These are phyloP conservation scores for Dryas integrifolia DNA, from an alignment of 331 rosid genomes.

Conservation along the genomic window DNA sequence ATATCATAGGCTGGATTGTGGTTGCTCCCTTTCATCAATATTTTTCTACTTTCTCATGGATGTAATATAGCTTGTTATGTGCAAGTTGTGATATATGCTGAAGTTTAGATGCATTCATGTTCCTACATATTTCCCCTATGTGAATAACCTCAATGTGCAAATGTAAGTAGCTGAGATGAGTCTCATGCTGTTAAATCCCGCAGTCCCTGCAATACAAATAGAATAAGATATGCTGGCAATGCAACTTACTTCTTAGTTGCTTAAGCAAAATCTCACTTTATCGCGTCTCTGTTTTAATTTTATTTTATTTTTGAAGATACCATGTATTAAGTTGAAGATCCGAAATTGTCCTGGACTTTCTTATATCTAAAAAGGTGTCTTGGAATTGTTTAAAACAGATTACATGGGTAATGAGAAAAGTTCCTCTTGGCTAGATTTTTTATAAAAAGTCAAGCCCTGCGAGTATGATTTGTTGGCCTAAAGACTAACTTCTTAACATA, in stretches of 20 bases:
- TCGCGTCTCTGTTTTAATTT: neutral
- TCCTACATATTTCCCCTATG: too few species aligned
- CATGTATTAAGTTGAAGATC: neutral
- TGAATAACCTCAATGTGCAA: too few species aligned
- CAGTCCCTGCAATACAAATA: neutral
- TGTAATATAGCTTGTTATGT: neutral
- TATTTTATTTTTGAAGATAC: too few species aligned
- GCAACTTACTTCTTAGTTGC: slow-evolving; percentile 1
- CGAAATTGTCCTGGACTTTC: neutral
- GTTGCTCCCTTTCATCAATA: too few species aligned
- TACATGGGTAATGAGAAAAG: neutral
- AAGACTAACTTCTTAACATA: neutral
- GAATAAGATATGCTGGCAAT: neutral
- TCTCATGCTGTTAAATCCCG: neutral
- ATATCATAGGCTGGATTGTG: too few species aligned
- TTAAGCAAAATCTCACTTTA: neutral
- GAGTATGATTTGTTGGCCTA: neutral
- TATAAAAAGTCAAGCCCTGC: neutral
- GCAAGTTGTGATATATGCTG: neutral
- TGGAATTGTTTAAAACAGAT: neutral
- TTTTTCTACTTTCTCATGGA: too few species aligned
- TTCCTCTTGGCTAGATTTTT: neutral
- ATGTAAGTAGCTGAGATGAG: too few species aligned
- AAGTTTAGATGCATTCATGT: neutral
- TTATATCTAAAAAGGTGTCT: neutral